phyloP scores from a whole-genome alignment of 164 flowering plant species.

The Malania oleifera region DNA sequence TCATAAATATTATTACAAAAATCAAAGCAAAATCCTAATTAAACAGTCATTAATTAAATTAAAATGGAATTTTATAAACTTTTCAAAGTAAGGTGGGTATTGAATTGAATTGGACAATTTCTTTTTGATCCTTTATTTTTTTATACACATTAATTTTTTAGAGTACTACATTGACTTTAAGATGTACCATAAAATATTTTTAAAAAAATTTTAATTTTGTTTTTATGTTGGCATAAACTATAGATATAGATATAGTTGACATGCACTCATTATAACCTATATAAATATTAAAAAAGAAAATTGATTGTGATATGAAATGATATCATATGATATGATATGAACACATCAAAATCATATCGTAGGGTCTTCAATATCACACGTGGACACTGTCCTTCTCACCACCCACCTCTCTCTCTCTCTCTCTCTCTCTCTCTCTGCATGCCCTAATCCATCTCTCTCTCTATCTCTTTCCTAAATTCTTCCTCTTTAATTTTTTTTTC shows the following conservation, averaged over 20 bases:
- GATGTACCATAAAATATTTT: conserved; percentile 3
- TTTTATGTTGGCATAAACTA: conserved; percentile 11
- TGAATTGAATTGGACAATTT: not conserved
- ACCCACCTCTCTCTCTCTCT: not conserved
- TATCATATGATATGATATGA: no score
- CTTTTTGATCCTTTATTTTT: not conserved
- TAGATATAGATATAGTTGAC: no score
- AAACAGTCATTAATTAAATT: no score
- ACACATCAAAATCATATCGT: conserved; percentile 21
- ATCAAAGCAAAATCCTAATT: no score
- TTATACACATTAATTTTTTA: not conserved
- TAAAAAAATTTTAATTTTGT: conserved; percentile 4
- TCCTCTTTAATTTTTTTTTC: no score
- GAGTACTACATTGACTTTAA: conserved; percentile 31
- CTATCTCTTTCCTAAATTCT: no score
- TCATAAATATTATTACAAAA: no score
- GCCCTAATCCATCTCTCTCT: conserved; percentile 15
- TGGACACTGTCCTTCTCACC: conserved; percentile 22
- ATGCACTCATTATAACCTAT: no score
- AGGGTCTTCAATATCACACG: conserved; percentile 32
- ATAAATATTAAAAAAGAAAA: no score
- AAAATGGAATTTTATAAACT: no score
- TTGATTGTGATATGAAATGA: no score
- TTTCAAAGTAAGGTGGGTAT: no score
- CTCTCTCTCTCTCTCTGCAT: conserved; percentile 39